Conservation (phyloP, 441 rosid genomes). For the Adansonia gregorii region DNA sequence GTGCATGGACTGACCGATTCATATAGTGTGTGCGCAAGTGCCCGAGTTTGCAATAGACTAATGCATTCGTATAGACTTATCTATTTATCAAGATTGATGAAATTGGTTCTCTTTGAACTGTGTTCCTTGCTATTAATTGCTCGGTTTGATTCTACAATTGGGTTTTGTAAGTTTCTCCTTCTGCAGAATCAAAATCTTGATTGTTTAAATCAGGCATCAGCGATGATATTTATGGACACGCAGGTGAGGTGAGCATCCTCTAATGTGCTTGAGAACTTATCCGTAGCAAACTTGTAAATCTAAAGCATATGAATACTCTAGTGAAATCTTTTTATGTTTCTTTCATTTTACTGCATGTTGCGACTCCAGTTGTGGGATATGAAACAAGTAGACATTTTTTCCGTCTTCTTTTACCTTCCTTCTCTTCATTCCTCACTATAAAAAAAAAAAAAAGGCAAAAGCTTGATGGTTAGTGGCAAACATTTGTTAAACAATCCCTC, state of each 20-base stretch:
- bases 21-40: background rate
- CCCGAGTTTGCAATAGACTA: too few species aligned
- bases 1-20: background rate
- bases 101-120: too few species aligned
- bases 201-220: background rate
- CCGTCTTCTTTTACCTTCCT: too few species aligned
- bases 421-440: too few species aligned
- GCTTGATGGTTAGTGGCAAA: too few species aligned
- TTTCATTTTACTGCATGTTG: background rate
- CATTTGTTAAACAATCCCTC: too few species aligned
- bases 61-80: too few species aligned
- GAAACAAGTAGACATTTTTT: too few species aligned
- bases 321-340: background rate
- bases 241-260: constrained; percentile 50
- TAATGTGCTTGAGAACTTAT: background rate
- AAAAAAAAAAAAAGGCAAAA: too few species aligned
- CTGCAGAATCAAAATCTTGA: background rate
- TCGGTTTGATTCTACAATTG: background rate
- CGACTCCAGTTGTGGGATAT: background rate
- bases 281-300: background rate
- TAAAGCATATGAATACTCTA: background rate
- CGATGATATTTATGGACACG: constrained; percentile 56
- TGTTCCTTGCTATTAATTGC: background rate
- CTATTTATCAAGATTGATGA: too few species aligned
- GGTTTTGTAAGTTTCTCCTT: background rate